Evolutionary conservation across 225 moss, liverwort and hornwort species (phyloP).

Genomic region (Marchantia polymorpha): DNA sequence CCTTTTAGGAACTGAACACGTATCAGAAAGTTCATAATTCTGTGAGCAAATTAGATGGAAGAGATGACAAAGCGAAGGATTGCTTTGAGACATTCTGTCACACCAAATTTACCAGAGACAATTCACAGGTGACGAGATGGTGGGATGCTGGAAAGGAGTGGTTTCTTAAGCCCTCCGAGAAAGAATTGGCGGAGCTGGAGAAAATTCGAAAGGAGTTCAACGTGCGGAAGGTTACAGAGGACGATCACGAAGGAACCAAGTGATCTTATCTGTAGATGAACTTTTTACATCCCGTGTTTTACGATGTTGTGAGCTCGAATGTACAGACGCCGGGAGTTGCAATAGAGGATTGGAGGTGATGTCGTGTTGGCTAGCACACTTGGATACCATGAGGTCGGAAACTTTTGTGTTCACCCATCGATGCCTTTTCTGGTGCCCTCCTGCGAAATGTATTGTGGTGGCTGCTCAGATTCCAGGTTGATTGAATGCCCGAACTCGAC

Average conservation of each 20-base stretch:
- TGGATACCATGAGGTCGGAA: no score
- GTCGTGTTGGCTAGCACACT: no score
- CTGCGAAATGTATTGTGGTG: no score
- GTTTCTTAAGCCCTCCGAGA: conserved; percentile 66
- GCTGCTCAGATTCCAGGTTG: no score
- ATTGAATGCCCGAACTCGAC: no score
- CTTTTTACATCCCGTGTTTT: neutral
- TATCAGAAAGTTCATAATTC: neutral
- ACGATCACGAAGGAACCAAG: neutral
- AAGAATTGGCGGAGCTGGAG: conserved; percentile 70
- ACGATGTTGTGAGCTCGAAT: neutral
- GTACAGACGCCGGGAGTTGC: neutral
- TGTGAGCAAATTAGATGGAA: no score
- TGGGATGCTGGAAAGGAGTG: conserved; percentile 51
- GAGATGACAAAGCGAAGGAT: neutral
- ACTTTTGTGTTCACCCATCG: no score
- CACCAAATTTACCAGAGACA: neutral
- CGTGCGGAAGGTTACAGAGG: neutral
- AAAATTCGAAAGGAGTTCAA: conserved; percentile 33
- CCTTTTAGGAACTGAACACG: neutral
- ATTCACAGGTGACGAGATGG: conserved; percentile 35
- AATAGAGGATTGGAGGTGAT: no score
- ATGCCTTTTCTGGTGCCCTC: no score
- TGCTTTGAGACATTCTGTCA: neutral
- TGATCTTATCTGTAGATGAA: neutral